phyloP scores from a whole-genome alignment of 2,329 filamentous ascomycete genomes.

The Spiromastix sp. region DNA sequence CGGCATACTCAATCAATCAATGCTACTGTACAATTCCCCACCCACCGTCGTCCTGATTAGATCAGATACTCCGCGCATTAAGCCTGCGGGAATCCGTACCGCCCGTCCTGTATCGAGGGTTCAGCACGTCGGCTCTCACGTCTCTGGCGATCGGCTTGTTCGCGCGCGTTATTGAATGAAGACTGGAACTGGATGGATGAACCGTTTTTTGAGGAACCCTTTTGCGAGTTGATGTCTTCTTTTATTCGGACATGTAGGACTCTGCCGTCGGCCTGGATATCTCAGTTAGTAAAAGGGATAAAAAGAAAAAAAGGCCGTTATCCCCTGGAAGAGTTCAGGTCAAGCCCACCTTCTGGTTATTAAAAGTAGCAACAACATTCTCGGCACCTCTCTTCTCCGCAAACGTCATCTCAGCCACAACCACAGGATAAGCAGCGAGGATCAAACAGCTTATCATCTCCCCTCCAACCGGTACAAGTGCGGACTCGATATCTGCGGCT shows the following conservation, averaged over 20 bases:
- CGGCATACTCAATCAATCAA: too few relatives aligned
- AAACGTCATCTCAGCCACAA: slow-evolving; percentile 52
- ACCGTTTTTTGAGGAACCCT: slow-evolving; percentile 6
- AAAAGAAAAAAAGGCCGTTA: background rate
- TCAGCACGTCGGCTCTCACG: slow-evolving; percentile 25
- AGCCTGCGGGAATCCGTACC: slow-evolving; percentile 30
- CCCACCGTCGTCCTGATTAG: too few relatives aligned
- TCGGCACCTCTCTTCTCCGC: slow-evolving; percentile 46
- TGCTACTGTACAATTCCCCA: too few relatives aligned
- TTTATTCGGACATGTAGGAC: slow-evolving; percentile 49
- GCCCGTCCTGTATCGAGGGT: slow-evolving; percentile 27
- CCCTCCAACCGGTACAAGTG: slow-evolving; percentile 44
- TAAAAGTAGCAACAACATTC: slow-evolving; percentile 50
- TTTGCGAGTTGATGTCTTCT: slow-evolving; percentile 5
- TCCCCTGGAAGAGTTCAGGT: too few relatives aligned
- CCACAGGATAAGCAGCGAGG: slow-evolving; percentile 41
- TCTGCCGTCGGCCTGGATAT: slow-evolving; percentile 47
- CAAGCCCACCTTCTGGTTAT: slow-evolving; percentile 49
- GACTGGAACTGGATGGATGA: slow-evolving; percentile 10
- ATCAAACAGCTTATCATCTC: slow-evolving; percentile 45
- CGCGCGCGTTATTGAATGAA: slow-evolving; percentile 26
- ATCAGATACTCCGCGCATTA: too few relatives aligned
- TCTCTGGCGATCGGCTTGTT: slow-evolving; percentile 31
- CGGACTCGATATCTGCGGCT: slow-evolving; percentile 53
- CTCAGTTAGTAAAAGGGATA: background rate